phyloP scores from a whole-genome alignment of 1,284 basidiomycete species.

The Irpex lacteus region DNA sequence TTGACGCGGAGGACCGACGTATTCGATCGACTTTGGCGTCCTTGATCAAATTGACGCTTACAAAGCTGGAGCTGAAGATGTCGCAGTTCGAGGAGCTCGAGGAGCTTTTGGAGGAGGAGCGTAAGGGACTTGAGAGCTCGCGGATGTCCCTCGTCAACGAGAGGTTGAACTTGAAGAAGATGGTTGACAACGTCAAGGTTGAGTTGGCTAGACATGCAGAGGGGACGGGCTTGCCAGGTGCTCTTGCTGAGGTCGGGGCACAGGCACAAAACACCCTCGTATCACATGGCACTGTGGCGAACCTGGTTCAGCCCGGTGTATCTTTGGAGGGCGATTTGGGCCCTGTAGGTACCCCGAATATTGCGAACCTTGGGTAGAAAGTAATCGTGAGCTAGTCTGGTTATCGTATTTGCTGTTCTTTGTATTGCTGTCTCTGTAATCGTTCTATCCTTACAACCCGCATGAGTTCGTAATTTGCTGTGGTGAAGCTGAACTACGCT shows the following conservation, averaged over 20 bases:
- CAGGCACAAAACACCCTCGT: conserved; percentile 41
- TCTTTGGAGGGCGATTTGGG: conserved; percentile 31
- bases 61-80: conserved; percentile 94
- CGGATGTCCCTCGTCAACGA: conserved; percentile 67
- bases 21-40: conserved; percentile 81
- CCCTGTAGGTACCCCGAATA: conserved; percentile 28
- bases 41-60: conserved; percentile 88
- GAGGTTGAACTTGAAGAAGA: conserved; percentile 59
- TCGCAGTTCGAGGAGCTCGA: conserved; percentile 90
- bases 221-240: conserved; percentile 16
- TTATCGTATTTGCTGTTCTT: conserved; percentile 2
- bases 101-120: conserved; percentile 84
- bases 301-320: conserved; percentile 41
- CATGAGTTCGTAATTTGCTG: neutral
- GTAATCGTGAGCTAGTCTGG: neutral
- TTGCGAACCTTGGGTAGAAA: conserved; percentile 27
- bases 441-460: conserved; percentile 2
- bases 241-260: conserved; percentile 27
- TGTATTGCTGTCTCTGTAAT: conserved; percentile 1
- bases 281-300: conserved; percentile 47
- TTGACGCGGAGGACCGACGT: conserved; percentile 82
- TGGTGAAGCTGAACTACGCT: no score
- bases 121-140: conserved; percentile 69
- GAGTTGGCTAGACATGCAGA: conserved; percentile 55
- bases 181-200: conserved; percentile 58